Evolutionary conservation across 305 asterid genomes (phyloP).

Genomic region (Nicotiana rustica): DNA sequence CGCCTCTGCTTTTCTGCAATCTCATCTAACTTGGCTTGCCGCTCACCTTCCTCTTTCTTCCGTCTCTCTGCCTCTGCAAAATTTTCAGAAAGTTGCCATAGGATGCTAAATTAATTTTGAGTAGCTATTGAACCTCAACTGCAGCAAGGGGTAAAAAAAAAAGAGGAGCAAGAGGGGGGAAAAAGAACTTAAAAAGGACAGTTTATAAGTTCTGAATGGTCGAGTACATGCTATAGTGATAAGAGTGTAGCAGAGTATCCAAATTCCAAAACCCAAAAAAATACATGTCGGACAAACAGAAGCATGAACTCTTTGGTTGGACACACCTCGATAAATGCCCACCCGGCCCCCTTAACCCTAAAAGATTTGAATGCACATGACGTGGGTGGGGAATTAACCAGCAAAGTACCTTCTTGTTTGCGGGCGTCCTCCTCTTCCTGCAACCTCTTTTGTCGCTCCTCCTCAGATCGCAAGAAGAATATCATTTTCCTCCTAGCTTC

Average conservation of each 20-base stretch:
- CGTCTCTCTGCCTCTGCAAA: conserved; percentile 83
- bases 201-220: not conserved
- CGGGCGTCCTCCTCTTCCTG: conserved; percentile 92
- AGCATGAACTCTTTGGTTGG: conserved; percentile 2
- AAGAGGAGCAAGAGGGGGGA: not conserved
- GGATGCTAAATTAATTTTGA: conserved; percentile 19
- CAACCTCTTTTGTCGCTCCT: conserved; percentile 72
- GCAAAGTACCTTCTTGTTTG: conserved; percentile 77
- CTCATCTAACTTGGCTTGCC: conserved; percentile 86
- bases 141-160: not conserved
- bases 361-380: not conserved
- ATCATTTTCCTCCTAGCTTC: conserved; percentile 73
- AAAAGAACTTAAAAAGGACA: not conserved
- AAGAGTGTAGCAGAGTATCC: not conserved
- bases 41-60: conserved; percentile 87
- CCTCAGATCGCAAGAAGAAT: conserved; percentile 73
- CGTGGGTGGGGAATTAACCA: not conserved
- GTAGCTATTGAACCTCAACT: not conserved
- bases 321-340: not conserved
- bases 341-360: not conserved
- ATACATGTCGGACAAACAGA: not conserved
- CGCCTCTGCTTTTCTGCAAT: conserved; percentile 95
- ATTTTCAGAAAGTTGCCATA: conserved; percentile 10
- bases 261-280: too few species aligned
- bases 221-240: not conserved